Evolutionary conservation across 2,329 filamentous ascomycete genomes (phyloP), one percentile per base, ranked within the genome.

Genomic region (Aspergillus tamarii): DNA sequence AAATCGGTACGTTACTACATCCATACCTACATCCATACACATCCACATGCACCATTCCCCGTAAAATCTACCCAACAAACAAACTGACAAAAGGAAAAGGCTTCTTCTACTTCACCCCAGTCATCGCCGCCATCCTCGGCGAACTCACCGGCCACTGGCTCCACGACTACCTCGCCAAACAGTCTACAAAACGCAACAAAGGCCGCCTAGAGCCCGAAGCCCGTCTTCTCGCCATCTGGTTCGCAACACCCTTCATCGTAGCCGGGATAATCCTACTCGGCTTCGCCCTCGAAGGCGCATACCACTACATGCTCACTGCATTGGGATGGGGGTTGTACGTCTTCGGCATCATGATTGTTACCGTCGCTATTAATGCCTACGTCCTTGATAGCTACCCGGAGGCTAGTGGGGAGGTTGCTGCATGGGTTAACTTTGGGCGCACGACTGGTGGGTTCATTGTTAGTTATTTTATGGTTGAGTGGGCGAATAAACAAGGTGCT

Each of bases 121-220:
- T 88, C 30, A 80, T 87, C 1, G 86, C 81, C 4, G 81, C 83
- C 3, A 70, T 86, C 16, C 73, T 88, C 0, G 87, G 85, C 30
- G 84, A 87, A 74, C 61, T 83, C 0, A 72, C 77, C 4, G 86
- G 86, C 7, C 86, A 88, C 73, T 87, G 81, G 80, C 75, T 87
- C 7, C 84, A 88, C 72, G 85, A 88, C 66, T 64, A 76, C 3
- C 70, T 86, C 10, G 82, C 83, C 7, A 75, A 70, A 12, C 72
- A 77, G 30, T 84, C 84, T 66, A 82, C 84, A 36, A 72, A 73
- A 9, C 72, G 74, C 2, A 81, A 87, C 72, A 71, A 78, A 6
- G 84, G 84, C n/a, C 79, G 77, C 56, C 84, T 88, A 57, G 84
- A 87, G 67, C 85, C 87, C 48, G 86, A 88, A 73, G 82, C 80